Base-by-base conservation (phyloP, 768 basidiomycete species). In the Xerocomus spinulosus region DNA sequence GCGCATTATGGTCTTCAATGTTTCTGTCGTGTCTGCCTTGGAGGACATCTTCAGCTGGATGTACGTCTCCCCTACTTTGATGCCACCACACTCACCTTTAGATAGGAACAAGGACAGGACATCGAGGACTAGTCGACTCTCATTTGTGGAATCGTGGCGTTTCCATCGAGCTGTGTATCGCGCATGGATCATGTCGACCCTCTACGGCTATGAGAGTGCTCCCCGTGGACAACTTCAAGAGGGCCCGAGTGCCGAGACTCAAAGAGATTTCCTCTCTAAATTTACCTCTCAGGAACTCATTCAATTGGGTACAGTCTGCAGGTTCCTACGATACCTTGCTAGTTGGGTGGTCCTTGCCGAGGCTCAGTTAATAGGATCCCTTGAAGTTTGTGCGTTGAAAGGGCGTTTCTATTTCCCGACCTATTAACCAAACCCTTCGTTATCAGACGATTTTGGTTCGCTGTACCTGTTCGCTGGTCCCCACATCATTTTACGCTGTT, bases 1-100 rank as follows among this genome's bases (percentile, higher is more conserved):
- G 21, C 48, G 50, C 2, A 32, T 57, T 17, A 42, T 54, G 29
- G 10, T 14, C 18, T 46, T 45, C 2, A 56, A 51, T 15, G 42
- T 24, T 13, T 29, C 18, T 10, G 50, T 57, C 14, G 54, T 56
- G 8, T 50, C 47, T 20, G 33, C 43, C 5, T 29, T 60, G 28
- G 58, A 60, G 17, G 46, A 59, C 34, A 18, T 60, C 14, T 56
- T 53, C n/a, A 56, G 51, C 9, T 56, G 39, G 51, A 52, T 42
- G 56, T 53, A 18, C 42, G 42, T 42, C n/a, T 30, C 9, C 3
- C 14, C 13, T 9, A 23, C 9, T 20, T 23, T n/a, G 7, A 2
- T n/a, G n/a, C n/a, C n/a, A 3, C 12, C 17, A 28, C 25, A 44
- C 34, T 46, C 15, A 49, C n/a, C 34, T 34, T 25, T 4, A 24